These are phyloP conservation scores for Rhizopus sp. DNA, from an alignment of 371 early-diverging fungal genomes.

Conservation along the genomic window DNA sequence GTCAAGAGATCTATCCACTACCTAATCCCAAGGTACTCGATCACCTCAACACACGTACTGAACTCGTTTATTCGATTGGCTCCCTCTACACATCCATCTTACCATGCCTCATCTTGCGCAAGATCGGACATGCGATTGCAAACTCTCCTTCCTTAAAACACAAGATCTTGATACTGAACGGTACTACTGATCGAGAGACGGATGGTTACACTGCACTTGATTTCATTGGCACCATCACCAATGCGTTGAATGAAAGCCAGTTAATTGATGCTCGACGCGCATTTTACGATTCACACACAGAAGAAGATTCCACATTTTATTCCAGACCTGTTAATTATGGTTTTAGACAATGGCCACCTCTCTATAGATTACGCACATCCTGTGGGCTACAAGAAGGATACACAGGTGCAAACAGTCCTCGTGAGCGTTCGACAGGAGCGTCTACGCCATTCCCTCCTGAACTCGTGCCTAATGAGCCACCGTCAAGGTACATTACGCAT, in stretches of 20 bases:
- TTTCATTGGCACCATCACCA: slow-evolving; percentile 68
- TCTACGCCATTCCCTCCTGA: slow-evolving; percentile 38
- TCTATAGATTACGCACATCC: slow-evolving; percentile 4
- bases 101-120: slow-evolving; percentile 69
- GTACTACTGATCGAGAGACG: slow-evolving; percentile 71
- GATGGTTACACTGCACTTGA: slow-evolving; percentile 71
- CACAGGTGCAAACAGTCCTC: slow-evolving; percentile 13
- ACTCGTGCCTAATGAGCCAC: slow-evolving; percentile 49
- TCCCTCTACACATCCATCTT: slow-evolving; percentile 76
- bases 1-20: slow-evolving; percentile 68
- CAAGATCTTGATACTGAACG: slow-evolving; percentile 73
- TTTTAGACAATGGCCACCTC: slow-evolving; percentile 35
- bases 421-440: background rate
- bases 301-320: slow-evolving; percentile 23
- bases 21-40: slow-evolving; percentile 62
- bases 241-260: slow-evolving; percentile 64
- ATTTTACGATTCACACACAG: slow-evolving; percentile 37
- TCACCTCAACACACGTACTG: slow-evolving; percentile 52
- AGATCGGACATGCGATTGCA: slow-evolving; percentile 66
- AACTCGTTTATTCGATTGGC: slow-evolving; percentile 70
- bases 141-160: slow-evolving; percentile 50
- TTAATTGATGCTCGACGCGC: slow-evolving; percentile 46
- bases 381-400: slow-evolving; percentile 25
- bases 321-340: slow-evolving; percentile 35
- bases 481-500: slow-evolving; percentile 68